Base-by-base conservation (phyloP, 768 basidiomycete genomes). In the Suillus variegatus region DNA sequence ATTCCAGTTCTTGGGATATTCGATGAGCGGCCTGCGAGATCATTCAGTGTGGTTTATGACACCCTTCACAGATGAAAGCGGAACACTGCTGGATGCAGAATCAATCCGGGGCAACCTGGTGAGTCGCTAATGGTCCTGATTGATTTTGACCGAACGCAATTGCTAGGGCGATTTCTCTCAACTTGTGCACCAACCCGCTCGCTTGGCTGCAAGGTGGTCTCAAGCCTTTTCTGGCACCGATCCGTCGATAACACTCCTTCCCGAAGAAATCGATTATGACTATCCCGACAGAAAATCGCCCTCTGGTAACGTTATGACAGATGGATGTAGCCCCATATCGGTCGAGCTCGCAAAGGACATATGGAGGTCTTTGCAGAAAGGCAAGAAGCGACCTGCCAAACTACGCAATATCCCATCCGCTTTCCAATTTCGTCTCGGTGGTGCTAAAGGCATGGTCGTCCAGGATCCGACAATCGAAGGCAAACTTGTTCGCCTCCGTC, bases 221-320 rank as follows among this genome's bases (percentile, higher is more conserved):
- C 85, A 86, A 70, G 84, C 82, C 1, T 86, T 86, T 69, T 82
- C 84, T 1, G 77, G 83, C 1, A 85, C 85, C 0, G 82, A 85
- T 51, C 80, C 85, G 0, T 83, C 81, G 0, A 73, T 84, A 18
- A 70, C 74, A 4, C 72, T 85, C 25, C 62, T 70, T 38, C 63
- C 64, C 14, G 61, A 78, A 18, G 77, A 85, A 67, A 80, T 86
- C 28, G 55, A 67, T 6, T 55, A 35, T 36, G 0, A 28, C 4
- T 60, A 18, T 43, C 25, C 40, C 10, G 81, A 84, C 67, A 73
- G 70, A n/a, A 64, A 4, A 41, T 77, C 80, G 6, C 61, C 64
- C 3, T 47, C n/a, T 28, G 68, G 66, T 5, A 75, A 71, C 32
- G 66, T 77, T 55, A 85, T 86, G 75, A 85, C 85, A 7, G 85